Percentiles rank a stretch among this genome's conserved stretches.
Evolutionary conservation across 108 stramenopile species (phyloP).

Genomic region (Skeletonema tropicum): DNA sequence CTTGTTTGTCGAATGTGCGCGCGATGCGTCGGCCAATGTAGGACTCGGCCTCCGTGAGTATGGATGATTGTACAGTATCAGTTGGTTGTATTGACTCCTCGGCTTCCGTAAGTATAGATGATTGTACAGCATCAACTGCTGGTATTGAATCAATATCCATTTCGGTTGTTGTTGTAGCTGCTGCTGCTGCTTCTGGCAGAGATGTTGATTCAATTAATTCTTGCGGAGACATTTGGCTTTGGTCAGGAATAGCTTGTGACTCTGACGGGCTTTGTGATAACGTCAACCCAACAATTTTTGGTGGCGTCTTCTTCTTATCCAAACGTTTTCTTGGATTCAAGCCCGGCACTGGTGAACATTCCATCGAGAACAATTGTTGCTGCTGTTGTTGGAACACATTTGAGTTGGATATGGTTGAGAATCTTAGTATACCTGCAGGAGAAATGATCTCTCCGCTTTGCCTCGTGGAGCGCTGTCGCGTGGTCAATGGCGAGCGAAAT

Average conservation of each 20-base stretch:
- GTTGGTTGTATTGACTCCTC: not conserved
- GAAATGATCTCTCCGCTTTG: not conserved
- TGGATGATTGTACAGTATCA: not conserved
- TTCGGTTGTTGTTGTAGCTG: not conserved
- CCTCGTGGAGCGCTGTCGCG: conserved; percentile 12
- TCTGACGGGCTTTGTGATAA: not conserved
- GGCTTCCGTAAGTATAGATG: not conserved
- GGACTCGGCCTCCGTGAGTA: not conserved
- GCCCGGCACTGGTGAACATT: not conserved
- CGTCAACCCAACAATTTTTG: not conserved
- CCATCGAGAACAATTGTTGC: not conserved
- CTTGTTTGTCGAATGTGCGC: conserved; percentile 23
- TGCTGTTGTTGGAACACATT: conserved; percentile 8
- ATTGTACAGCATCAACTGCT: not conserved
- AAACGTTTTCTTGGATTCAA: conserved; percentile 17
- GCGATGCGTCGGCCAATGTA: conserved; percentile 24
- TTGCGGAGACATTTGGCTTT: not conserved
- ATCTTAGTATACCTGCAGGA: conserved; percentile 11
- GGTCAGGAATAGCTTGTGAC: not conserved
- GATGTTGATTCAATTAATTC: not conserved
- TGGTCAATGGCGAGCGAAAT: conserved; percentile 70
- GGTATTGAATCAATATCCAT: not conserved
- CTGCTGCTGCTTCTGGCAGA: not conserved
- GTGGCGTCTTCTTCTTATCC: conserved; percentile 31
- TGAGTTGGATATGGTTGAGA: conserved; percentile 19